These are phyloP conservation scores for Fusarium sp. DNA, from an alignment of 2,329 filamentous ascomycete genomes.

Conservation along the genomic window DNA sequence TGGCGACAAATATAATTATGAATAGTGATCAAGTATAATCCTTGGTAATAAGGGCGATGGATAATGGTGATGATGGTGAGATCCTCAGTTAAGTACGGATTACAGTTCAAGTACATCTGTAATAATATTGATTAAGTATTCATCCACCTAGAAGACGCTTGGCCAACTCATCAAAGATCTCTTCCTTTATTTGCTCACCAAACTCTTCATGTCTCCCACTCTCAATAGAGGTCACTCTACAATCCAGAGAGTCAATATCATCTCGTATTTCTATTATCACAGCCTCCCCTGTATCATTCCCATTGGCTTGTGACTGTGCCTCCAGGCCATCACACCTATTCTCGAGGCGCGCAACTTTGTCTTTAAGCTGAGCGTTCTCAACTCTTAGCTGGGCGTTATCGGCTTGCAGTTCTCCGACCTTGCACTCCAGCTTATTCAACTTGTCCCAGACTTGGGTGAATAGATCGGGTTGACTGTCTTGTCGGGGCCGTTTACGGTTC, in stretches of 20 bases:
- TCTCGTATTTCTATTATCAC: constrained; percentile 18
- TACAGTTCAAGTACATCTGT: no score
- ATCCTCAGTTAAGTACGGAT: no score
- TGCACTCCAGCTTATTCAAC: constrained; percentile 16
- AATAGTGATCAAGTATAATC: no score
- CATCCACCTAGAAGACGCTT: constrained; percentile 6
- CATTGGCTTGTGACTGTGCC: background rate
- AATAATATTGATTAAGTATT: no score
- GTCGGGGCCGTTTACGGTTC: constrained; percentile 12
- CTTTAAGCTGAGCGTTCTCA: constrained; percentile 5
- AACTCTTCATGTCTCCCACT: constrained; percentile 4
- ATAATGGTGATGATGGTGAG: no score
- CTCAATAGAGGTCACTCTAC: constrained; percentile 12
- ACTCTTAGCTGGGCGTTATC: constrained; percentile 10
- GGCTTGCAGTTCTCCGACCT: constrained; percentile 10
- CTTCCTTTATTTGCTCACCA: constrained; percentile 8
- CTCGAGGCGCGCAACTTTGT: constrained; percentile 3
- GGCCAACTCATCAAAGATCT: constrained; percentile 20
- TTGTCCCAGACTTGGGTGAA: constrained; percentile 14
- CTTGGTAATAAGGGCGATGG: no score
- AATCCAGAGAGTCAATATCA: constrained; percentile 9
- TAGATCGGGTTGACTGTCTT: constrained; percentile 10
- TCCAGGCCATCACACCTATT: constrained; percentile 8
- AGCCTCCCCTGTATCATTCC: constrained; percentile 10
- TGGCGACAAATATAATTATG: no score